Percentiles rank a stretch among this genome's conserved stretches.
These are phyloP conservation scores for Paramarasmius palmivorus DNA, from an alignment of 1,284 basidiomycete species.

Conservation along the genomic window DNA sequence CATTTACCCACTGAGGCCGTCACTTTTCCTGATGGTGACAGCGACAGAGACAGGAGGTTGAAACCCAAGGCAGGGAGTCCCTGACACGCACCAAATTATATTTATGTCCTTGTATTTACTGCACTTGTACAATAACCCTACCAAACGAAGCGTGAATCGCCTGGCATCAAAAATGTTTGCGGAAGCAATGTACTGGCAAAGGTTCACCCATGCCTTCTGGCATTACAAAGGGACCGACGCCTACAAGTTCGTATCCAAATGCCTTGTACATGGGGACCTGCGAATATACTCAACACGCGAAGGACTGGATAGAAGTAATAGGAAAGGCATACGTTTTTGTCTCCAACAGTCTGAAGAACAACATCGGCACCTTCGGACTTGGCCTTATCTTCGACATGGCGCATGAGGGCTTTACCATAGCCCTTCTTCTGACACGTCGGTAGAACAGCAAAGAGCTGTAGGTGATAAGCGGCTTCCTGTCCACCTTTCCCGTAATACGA, in stretches of 20 bases:
- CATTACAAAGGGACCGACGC: neutral
- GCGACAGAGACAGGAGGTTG: too few species aligned
- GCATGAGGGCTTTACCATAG: neutral
- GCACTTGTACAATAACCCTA: too few species aligned
- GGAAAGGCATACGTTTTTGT: neutral
- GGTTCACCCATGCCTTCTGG: too few species aligned
- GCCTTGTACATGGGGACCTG: neutral
- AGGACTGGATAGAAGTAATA: neutral
- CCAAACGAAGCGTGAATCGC: too few species aligned
- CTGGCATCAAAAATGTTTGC: too few species aligned
- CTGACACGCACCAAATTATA: too few species aligned
- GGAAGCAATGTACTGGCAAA: too few species aligned
- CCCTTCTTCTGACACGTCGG: neutral
- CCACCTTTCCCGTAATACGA: neutral
- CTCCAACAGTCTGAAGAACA: neutral
- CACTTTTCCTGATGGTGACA: too few species aligned
- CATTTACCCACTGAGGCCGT: too few species aligned
- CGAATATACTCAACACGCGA: neutral
- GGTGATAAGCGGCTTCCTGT: neutral
- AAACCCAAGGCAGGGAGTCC: too few species aligned
- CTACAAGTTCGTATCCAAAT: neutral
- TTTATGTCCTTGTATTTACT: too few species aligned
- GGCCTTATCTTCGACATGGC: neutral
- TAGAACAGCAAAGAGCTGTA: slow-evolving; percentile 1
- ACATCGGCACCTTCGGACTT: slow-evolving; percentile 1